Conservation (phyloP, 345 rosid genomes). For the Eucalyptus erythrocorys region DNA sequence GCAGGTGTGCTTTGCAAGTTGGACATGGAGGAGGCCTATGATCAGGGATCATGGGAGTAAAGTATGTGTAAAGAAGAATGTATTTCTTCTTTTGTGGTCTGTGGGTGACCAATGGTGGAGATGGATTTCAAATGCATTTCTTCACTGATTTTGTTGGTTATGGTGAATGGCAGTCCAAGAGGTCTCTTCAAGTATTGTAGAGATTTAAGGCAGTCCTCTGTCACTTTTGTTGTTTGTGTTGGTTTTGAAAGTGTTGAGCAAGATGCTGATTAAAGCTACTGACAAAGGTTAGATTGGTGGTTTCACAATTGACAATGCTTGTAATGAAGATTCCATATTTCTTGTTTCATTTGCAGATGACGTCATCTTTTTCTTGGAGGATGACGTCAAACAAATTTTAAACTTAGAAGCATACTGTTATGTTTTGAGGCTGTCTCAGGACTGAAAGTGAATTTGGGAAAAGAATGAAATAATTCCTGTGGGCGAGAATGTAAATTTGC, state of each 20-base stretch:
- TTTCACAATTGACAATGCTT: neutral
- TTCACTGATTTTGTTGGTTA: neutral
- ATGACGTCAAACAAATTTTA: neutral
- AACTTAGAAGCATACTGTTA: neutral
- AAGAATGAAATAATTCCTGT: neutral
- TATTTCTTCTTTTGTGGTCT: too few species aligned
- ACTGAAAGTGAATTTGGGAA: neutral
- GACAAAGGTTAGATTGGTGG: neutral
- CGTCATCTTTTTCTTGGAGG: neutral
- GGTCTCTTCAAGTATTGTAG: neutral
- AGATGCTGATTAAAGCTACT: neutral
- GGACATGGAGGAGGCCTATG: neutral
- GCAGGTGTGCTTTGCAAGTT: neutral
- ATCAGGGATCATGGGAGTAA: neutral
- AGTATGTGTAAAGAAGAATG: neutral
- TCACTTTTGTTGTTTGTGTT: neutral
- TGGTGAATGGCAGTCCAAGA: neutral
- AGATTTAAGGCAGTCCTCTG: neutral
- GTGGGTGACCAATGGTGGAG: neutral
- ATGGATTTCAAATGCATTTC: neutral
- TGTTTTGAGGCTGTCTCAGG: neutral
- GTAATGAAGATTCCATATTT: neutral
- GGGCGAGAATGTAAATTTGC: neutral
- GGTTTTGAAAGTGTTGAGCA: neutral
- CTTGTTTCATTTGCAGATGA: neutral